Base-by-base conservation (phyloP, 2,329 filamentous ascomycete genomes). In the Neocatenulostroma microsporum region DNA sequence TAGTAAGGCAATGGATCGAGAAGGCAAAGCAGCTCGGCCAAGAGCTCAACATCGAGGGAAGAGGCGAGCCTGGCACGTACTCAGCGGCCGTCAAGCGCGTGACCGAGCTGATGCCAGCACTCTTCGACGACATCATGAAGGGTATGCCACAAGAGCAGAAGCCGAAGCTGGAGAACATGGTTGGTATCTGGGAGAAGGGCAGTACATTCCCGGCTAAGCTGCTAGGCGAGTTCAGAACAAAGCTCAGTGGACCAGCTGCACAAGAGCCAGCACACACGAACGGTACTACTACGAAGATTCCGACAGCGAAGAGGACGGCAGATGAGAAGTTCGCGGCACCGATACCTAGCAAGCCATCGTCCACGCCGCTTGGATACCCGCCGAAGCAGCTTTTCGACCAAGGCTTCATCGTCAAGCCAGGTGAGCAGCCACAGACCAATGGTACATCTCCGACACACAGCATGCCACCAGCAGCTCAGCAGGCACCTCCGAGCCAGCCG, bases 1-100 rank as follows among this genome's bases (percentile, higher is more conserved):
- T 98, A 76, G 89, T 88, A 64, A 86, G 91, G 67, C 89, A 93
- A 71, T 98, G 91, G 89, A 80, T 94, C 71, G 89, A 96, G 64
- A 84, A 87, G 67, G 89, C 91, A 57, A 91, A 88, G 67, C 76
- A 80, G 57, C 76, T 83, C 51, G 84, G 84, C 56, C 88, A 96
- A 49, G 59, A 63, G 61, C 67, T 82, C 58, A 77, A 87, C 64
- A 44, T 57, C 17, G 54, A 57, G 37, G 84, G 83, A 67, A 74
- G 78, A 63, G 86, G 88, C 49, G 78, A 81, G 49, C 85, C 94
- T 67, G 91, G 91, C 60, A 95, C 88, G 37, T 95, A 82, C 73
- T 86, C 87, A 60, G 88, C 88, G 54, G 91, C 89, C 55, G 87
- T 96, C 59, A 82, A 94, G 76, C 84, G 85, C 79, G 86, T 96